Evolutionary conservation across 2,329 filamentous ascomycete species (phyloP), one percentile per base, ranked within the genome.

Genomic region (Tolypocladium ovalisporum): DNA sequence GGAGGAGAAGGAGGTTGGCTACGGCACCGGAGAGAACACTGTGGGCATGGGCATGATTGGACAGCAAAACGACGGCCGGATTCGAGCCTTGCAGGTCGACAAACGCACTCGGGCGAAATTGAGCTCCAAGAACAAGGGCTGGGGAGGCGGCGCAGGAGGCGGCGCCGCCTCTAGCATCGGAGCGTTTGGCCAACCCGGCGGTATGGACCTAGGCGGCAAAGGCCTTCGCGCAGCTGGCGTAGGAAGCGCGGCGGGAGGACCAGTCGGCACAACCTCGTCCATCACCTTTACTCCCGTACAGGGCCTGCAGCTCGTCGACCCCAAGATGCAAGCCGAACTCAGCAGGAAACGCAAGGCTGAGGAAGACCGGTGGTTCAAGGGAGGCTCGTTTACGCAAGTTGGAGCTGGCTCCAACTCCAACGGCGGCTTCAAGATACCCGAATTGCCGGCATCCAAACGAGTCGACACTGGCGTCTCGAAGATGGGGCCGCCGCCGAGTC

Each of bases 41-140:
- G 86, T 87, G 59, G 94, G 94, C 34, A 77, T 99, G 71, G 94
- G 94, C 57, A 97, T 97, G 94, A 92, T 99, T 61, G 94, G 94
- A 1, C 86, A 90, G 66, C 79, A 85, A 62, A 89, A 92, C 68
- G 90, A 92, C 62, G 94, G 94, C n/a, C 85, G 89, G 15, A 89
- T 99, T 61, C 88, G 94, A 58, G 87, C 86, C 37, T 80, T 89
- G 54, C 92, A 97, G 73, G 88, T 99, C 67, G 94, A 99, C 70
- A 88, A 94, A 69, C 86, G 93, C 59, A 99, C 94, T 4, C 85
- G 90, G 58, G 94, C 94, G 51, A 97, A 96, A 71, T 83, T 99
- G 49, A 90, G 88, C 68, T 92, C 92, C 70, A 97, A 96, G 76
- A 95, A 93, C 74, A 92, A 95, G 66, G 94, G 94, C 32, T 99